A percentile compares a stretch with the other conserved stretches of the same genome.
Evolutionary conservation across 345 rosid genomes (phyloP).

Genomic region (Luvunga scandens): DNA sequence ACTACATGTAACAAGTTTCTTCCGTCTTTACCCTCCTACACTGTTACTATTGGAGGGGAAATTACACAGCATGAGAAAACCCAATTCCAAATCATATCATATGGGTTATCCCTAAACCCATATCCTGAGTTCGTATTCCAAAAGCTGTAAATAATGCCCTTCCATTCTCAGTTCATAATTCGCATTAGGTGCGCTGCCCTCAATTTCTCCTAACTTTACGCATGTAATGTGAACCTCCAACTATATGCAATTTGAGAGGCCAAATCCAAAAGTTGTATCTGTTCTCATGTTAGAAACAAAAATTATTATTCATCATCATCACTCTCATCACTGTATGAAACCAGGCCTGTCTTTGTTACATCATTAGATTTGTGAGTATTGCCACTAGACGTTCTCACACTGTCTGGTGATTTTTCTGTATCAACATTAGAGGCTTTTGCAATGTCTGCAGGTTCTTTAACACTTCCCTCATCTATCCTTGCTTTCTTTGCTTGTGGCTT

Average conservation of each 20-base stretch:
- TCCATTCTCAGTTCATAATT: background rate
- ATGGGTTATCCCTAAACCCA: background rate
- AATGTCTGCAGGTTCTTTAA: conserved; percentile 27
- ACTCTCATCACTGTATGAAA: conserved; percentile 89
- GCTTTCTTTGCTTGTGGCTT: conserved; percentile 80
- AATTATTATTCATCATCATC: conserved; percentile 39
- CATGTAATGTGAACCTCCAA: background rate
- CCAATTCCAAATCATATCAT: background rate
- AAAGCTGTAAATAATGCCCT: background rate
- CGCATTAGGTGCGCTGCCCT: background rate
- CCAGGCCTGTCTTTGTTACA: conserved; percentile 48
- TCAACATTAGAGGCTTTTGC: conserved; percentile 15
- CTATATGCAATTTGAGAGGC: background rate
- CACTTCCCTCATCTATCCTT: conserved; percentile 35
- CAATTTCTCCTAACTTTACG: background rate
- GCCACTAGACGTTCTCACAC: conserved; percentile 20
- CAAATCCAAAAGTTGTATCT: background rate
- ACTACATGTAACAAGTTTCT: too few relatives aligned
- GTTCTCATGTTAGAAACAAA: background rate
- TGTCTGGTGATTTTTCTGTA: conserved; percentile 32
- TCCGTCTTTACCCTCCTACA: too few relatives aligned
- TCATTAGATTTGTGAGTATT: conserved; percentile 16
- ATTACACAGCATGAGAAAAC: too few relatives aligned
- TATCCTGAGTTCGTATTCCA: background rate
- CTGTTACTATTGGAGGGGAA: too few relatives aligned